Base-by-base conservation (phyloP, 768 basidiomycete species). In the Asterophora parasitica region DNA sequence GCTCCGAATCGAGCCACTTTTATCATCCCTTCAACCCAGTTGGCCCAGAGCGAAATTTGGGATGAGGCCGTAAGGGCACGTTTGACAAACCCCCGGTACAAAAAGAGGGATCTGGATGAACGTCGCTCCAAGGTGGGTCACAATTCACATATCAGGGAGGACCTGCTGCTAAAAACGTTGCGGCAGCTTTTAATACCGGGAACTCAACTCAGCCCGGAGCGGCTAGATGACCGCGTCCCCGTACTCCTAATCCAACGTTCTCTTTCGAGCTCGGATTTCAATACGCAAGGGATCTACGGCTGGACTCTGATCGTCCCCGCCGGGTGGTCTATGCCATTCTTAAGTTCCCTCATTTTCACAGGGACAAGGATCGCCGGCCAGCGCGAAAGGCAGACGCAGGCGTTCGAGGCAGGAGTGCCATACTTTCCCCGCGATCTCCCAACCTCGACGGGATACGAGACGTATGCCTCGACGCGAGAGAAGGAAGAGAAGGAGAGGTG, bases 311-410 rank as follows among this genome's bases (percentile, higher is more conserved):
- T 96, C 38, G 63, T 95, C 27, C 95, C 95, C 3, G 72, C 81
- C 1, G 92, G 91, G 10, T 98, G 93, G 92, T 77, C 79, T 0
- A 95, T 92, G 85, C 75, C 93, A 1, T 92, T 98, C 67, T 81
- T 89, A 52, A 75, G 75, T 33, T 94, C 93, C 2, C 76, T 99
- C 42, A 75, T 76, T 3, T 83, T 81, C 63, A 92, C 93, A 0
- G 86, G 88, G 16, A 89, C 88, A 1, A 84, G 92, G 6, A 76
- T 95, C 13, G 88, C 78, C 4, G 95, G 94, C 2, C 85, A 93
- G 58, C 80, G 84, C 23, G 92, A 97, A 60, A 79, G 85, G 28
- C 76, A 77, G 55, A 83, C 82, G 4, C 92, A 95, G 56, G 72
- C 79, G 32, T 91, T 88, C 57, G 95, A 97, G 66, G 82, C 88